Conservation (phyloP, 169 alveolate species). For the Cryptosporidium ubiquitum region DNA sequence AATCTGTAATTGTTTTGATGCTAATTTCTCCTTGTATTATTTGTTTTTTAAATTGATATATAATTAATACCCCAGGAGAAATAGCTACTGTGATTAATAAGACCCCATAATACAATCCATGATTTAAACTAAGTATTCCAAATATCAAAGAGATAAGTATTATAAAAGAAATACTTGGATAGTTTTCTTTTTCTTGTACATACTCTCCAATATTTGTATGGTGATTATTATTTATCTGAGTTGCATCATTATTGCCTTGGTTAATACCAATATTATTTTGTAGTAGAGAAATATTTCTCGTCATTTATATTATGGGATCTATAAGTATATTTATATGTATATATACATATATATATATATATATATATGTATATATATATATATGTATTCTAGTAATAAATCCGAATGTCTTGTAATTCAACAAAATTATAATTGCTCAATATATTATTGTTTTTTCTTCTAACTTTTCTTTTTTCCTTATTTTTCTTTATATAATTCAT, state of each 20-base stretch:
- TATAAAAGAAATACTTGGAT: not conserved
- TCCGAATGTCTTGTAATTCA: too few relatives aligned
- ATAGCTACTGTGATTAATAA: not conserved
- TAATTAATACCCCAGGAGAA: constrained; percentile 17
- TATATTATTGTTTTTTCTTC: too few relatives aligned
- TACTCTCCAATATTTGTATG: constrained; percentile 23
- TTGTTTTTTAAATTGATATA: not conserved
- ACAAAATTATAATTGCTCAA: too few relatives aligned
- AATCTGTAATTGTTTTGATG: constrained; percentile 2
- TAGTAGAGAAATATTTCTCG: not conserved
- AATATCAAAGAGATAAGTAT: not conserved
- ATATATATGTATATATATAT: too few relatives aligned
- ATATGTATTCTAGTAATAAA: too few relatives aligned
- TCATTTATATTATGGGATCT: too few relatives aligned
- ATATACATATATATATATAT: too few relatives aligned
- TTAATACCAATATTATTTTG: not conserved
- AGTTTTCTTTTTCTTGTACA: not conserved
- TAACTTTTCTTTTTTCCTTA: not conserved
- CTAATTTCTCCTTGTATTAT: not conserved
- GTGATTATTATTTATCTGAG: not conserved
- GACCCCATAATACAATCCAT: not conserved
- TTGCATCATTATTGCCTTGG: not conserved
- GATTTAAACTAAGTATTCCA: not conserved
- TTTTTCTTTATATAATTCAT: not conserved
- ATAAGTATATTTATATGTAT: too few relatives aligned